Evolutionary conservation across 1,139 yeast genomes (phyloP), one percentile per base, ranked within the genome.

Genomic region (Yamadazyma siamensis): DNA sequence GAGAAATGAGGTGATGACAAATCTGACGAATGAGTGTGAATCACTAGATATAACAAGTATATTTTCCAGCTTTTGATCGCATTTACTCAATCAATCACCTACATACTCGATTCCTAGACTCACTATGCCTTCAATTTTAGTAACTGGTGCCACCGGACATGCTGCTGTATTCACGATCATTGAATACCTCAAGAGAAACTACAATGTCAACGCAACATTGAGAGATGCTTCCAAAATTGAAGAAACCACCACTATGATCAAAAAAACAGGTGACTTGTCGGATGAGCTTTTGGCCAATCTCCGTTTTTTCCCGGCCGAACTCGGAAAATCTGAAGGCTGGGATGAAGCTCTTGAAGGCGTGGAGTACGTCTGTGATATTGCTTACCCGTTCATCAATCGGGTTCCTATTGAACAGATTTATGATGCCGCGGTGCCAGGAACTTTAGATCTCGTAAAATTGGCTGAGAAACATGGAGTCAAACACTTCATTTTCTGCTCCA

Each of bases 101-200:
- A n/a, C n/a, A n/a, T n/a, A n/a, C n/a, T n/a, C n/a, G n/a, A n/a
- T n/a, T n/a, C n/a, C n/a, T n/a, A n/a, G n/a, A n/a, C n/a, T n/a
- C n/a, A 21, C 23, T 10, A 27, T 27, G 30, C 19, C 21, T 6
- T 40, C 28, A 23, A 46, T 47, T 17, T 46, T 49, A 24, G 34
- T 52, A 14, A 50, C 61, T 4, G 68, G 68, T 11, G 64, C 57
- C 13, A 59, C 65, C 4, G 64, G 68, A 3, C 60, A 52, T 36
- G 52, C 56, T 26, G 69, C 62, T 4, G 63, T 65, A 4, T 33
- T 17, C 26, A 25, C 39, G 31, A 37, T 41, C 8, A 21, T 30
- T 4, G 33, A 39, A 25, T 34, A 28, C 13, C 15, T 38, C 16
- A 34, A 39, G 10, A 20, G 17, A 6, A 40, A 38, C 2, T 41